Percentiles rank a stretch among this genome's conserved stretches.
phyloP scores from a whole-genome alignment of 2,329 filamentous ascomycete species.

The Blumeria graminis region DNA sequence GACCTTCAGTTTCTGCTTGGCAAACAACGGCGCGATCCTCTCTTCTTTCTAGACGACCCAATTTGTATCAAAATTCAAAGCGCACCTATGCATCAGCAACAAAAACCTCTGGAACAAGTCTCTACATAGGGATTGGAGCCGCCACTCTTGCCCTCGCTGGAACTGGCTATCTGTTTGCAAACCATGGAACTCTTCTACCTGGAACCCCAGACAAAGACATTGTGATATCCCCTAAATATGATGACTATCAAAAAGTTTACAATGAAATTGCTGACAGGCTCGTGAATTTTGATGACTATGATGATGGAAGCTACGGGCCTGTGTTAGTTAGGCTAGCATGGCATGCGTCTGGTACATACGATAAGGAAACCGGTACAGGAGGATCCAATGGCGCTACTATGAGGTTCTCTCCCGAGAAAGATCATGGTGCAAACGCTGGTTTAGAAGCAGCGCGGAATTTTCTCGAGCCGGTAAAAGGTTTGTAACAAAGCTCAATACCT shows the following conservation, averaged over 20 bases:
- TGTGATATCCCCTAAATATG: conserved; percentile 46
- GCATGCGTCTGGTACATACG: conserved; percentile 85
- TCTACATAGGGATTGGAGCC: conserved; percentile 30
- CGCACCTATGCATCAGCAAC: conserved; percentile 64
- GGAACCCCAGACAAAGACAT: conserved; percentile 20
- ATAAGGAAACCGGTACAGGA: conserved; percentile 67
- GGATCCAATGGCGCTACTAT: conserved; percentile 94
- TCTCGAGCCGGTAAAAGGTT: conserved; percentile 72
- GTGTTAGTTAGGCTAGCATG: conserved; percentile 78
- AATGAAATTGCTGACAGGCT: conserved; percentile 57
- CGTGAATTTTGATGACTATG: conserved; percentile 82
- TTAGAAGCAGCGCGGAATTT: conserved; percentile 72
- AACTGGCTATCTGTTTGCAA: conserved; percentile 42
- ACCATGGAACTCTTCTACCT: conserved; percentile 19
- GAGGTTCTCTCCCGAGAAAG: conserved; percentile 73
- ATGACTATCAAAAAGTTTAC: conserved; percentile 92
- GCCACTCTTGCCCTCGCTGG: conserved; percentile 35
- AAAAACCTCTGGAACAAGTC: conserved; percentile 24
- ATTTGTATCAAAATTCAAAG: conserved; percentile 49
- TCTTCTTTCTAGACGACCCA: conserved; percentile 36
- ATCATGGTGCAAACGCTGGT: conserved; percentile 86
- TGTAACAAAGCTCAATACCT: conserved; percentile 12
- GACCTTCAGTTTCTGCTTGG: conserved; percentile 24
- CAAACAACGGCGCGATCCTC: conserved; percentile 33
- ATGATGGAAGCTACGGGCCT: conserved; percentile 87